Evolutionary conservation across 2,329 filamentous ascomycete genomes (phyloP), one percentile per base, ranked within the genome.

Genomic region (Penicillium fuscoglaucum): DNA sequence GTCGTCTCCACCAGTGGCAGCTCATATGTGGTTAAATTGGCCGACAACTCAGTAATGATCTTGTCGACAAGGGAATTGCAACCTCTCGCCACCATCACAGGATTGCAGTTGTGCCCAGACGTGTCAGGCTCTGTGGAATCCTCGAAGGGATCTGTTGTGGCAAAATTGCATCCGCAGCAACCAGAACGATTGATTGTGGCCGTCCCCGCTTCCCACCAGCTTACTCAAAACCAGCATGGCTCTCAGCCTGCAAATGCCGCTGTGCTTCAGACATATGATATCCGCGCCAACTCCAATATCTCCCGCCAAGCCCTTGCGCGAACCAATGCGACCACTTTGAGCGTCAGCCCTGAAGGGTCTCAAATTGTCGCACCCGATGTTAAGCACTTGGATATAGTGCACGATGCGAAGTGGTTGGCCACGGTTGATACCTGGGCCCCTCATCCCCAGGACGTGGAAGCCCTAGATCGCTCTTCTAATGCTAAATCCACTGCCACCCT

Each of bases 391-490:
- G 84, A 87, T 44, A 86, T 95, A 65, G 93, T 90, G 44, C 79
- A 83, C 50, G 89, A 98, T 70, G 93, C 93, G 19, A 83, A 86
- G 64, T 98, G 93, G 93, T 83, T 99, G 57, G 93, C 90, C 5
- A 97, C 91, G 1, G 84, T 96, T 1, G 95, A 99, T 71, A 90
- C 93, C 69, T 99, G 95, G 95, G 83, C 84, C 52, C 92, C 92
- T 1, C 86, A 90, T 10, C 77, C 79, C 13, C 80, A 84, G 59
- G 92, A 97, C 69, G 76, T 90, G 15, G 82, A 84, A 40, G 82
- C 83, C 56, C 73, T 90, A 29, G 74, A 80, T 52, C 68, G 73
- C 15, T 47, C 51, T 47, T 46, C 41, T 33, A 65, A 62, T 40
- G 58, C 41, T 74, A 75, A 69, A 61, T 61, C 82, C 80, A 61